These are phyloP conservation scores for Acidomyces sp. DNA, from an alignment of 495 filamentous ascomycete species.

Conservation along the genomic window DNA sequence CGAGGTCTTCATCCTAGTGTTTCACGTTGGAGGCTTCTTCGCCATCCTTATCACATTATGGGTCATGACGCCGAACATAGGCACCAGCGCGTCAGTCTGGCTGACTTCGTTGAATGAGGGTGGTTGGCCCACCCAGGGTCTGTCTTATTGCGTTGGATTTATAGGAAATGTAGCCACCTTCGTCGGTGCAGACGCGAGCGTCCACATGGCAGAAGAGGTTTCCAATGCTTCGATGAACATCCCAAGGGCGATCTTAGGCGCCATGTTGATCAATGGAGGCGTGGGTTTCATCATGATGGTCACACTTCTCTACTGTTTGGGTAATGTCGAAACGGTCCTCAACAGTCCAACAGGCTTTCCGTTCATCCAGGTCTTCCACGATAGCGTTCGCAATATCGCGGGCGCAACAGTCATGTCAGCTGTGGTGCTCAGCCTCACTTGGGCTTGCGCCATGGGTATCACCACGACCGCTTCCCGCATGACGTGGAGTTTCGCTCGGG, in stretches of 20 bases:
- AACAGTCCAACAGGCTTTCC: slow-evolving; percentile 40
- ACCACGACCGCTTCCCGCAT: slow-evolving; percentile 33
- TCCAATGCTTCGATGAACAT: slow-evolving; percentile 15
- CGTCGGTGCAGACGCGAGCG: slow-evolving; percentile 18
- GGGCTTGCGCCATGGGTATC: slow-evolving; percentile 28
- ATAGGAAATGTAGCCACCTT: slow-evolving; percentile 13
- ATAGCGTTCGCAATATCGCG: slow-evolving; percentile 36
- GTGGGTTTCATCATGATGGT: slow-evolving; percentile 17
- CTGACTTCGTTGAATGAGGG: slow-evolving; percentile 10
- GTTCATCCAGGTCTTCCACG: slow-evolving; percentile 42
- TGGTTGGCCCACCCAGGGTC: slow-evolving; percentile 18
- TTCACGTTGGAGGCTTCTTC: slow-evolving; percentile 20
- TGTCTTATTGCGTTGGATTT: slow-evolving; percentile 19
- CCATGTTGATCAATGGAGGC: slow-evolving; percentile 14
- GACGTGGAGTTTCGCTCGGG: slow-evolving; percentile 35
- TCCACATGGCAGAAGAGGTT: slow-evolving; percentile 20
- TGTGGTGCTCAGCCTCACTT: slow-evolving; percentile 24
- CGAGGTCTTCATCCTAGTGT: slow-evolving; percentile 16
- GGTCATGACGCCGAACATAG: slow-evolving; percentile 12
- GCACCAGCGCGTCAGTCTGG: slow-evolving; percentile 9
- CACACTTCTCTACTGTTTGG: slow-evolving; percentile 37
- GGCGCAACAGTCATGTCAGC: slow-evolving; percentile 40
- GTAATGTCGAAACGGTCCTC: slow-evolving; percentile 33
- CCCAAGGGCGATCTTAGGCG: slow-evolving; percentile 15
- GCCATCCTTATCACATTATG: slow-evolving; percentile 14